phyloP scores from a whole-genome alignment of 106 monocot genomes.

The Xerophyta viscosa region DNA sequence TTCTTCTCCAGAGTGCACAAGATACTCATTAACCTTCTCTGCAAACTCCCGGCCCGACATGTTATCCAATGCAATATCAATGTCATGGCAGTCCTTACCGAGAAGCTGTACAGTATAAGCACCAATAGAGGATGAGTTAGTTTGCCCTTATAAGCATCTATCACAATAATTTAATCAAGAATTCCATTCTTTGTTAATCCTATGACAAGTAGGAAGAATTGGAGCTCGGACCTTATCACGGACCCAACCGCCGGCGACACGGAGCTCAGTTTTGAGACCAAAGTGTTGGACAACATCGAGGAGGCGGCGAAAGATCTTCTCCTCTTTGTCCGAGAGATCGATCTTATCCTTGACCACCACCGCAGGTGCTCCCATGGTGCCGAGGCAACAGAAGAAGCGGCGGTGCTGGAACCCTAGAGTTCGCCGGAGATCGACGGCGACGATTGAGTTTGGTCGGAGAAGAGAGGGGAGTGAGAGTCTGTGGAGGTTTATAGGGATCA shows the following conservation, averaged over 20 bases:
- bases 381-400: slow-evolving; percentile 1
- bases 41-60: slow-evolving; percentile 87
- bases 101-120: slow-evolving; percentile 38
- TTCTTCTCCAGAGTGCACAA: slow-evolving; percentile 48
- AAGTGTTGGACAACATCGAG: slow-evolving; percentile 65
- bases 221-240: slow-evolving; percentile 64
- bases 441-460: neutral
- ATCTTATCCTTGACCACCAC: slow-evolving; percentile 41
- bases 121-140: too few species aligned
- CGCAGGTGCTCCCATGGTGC: slow-evolving; percentile 7
- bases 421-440: neutral
- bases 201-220: too few species aligned
- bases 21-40: slow-evolving; percentile 74
- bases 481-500: neutral
- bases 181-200: too few species aligned
- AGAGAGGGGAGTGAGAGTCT: neutral
- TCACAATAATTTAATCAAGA: too few species aligned
- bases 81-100: slow-evolving; percentile 81
- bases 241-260: slow-evolving; percentile 96
- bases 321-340: slow-evolving; percentile 68
- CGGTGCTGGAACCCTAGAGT: slow-evolving; percentile 27
- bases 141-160: too few species aligned
- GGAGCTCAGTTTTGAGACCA: slow-evolving; percentile 56
- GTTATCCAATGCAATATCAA: slow-evolving; percentile 90
- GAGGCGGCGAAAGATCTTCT: slow-evolving; percentile 61